Evolutionary conservation across 1,139 yeast species (phyloP).

Genomic region (Geotrichum siamense): DNA sequence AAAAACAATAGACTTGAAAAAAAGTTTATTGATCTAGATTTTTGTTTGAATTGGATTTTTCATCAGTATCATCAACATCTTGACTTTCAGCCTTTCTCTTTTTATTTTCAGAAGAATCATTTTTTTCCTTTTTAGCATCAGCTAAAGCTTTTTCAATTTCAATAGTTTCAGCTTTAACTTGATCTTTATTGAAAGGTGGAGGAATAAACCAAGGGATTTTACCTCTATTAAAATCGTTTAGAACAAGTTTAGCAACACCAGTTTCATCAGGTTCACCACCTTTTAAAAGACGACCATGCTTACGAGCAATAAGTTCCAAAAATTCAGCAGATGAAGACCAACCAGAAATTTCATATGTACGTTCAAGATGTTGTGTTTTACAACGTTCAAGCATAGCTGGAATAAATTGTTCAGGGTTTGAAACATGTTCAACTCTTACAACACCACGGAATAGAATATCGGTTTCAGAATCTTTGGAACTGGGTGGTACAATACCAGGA

Average conservation of each 20-base stretch:
- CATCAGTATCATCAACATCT: background rate
- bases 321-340: constrained; percentile 84
- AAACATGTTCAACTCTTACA: constrained; percentile 93
- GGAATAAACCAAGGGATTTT: constrained; percentile 97
- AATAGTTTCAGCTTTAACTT: constrained; percentile 16
- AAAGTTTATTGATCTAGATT: background rate
- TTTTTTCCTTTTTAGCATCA: constrained; percentile 26
- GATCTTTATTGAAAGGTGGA: constrained; percentile 57
- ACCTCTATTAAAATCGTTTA: constrained; percentile 94
- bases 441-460: constrained; percentile 95
- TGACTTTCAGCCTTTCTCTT: constrained; percentile 18
- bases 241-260: constrained; percentile 83
- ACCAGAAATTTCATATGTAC: constrained; percentile 91
- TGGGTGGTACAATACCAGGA: constrained; percentile 98
- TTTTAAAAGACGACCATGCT: constrained; percentile 83
- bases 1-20: background rate
- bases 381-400: constrained; percentile 82
- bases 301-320: constrained; percentile 83
- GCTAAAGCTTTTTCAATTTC: constrained; percentile 18
- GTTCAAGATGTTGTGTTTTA: constrained; percentile 82
- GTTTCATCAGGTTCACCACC: constrained; percentile 98
- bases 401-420: constrained; percentile 90
- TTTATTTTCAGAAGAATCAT: constrained; percentile 18
- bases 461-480: constrained; percentile 80
- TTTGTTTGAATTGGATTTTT: constrained; percentile 1